These are phyloP conservation scores for Penicillium sp. DNA, from an alignment of 2,329 filamentous ascomycete species.

Conservation along the genomic window DNA sequence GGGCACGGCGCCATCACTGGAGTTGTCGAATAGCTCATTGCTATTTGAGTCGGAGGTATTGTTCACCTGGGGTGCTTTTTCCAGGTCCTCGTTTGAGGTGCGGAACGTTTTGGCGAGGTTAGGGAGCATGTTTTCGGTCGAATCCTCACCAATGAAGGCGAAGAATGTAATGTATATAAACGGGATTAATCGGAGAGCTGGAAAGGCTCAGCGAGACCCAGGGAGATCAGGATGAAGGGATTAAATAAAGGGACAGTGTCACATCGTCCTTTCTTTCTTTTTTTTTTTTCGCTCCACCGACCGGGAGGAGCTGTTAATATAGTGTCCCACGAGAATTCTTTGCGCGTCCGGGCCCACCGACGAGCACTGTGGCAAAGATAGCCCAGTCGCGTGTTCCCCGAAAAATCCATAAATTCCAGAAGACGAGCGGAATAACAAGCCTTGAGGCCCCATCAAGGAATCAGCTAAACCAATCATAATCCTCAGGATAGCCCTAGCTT, in stretches of 20 bases:
- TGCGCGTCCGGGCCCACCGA: constrained; percentile 20
- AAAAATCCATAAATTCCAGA: constrained; percentile 18
- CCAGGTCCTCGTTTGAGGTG: constrained; percentile 29
- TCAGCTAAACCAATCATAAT: neutral
- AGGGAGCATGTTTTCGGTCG: constrained; percentile 12
- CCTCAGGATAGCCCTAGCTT: constrained; percentile 9
- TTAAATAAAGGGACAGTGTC: constrained; percentile 8
- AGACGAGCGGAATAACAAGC: constrained; percentile 26
- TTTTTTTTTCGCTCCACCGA: constrained; percentile 21
- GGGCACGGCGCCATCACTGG: constrained; percentile 49
- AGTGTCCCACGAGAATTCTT: constrained; percentile 18
- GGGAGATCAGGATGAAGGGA: constrained; percentile 14
- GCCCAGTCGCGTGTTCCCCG: constrained; percentile 19
- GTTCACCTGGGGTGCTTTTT: constrained; percentile 35
- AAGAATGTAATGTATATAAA: constrained; percentile 10
- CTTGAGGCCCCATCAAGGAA: neutral
- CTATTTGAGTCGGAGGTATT: constrained; percentile 34
- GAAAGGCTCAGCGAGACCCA: constrained; percentile 22
- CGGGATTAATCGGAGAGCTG: constrained; percentile 20
- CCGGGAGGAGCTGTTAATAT: constrained; percentile 19
- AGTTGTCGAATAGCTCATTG: constrained; percentile 20
- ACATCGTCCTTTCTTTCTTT: constrained; percentile 25
- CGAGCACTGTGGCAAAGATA: constrained; percentile 17
- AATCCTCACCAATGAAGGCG: constrained; percentile 16
- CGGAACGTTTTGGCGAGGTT: constrained; percentile 23